Conservation (phyloP, 495 filamentous ascomycete genomes). For the Penicillium daleae region DNA sequence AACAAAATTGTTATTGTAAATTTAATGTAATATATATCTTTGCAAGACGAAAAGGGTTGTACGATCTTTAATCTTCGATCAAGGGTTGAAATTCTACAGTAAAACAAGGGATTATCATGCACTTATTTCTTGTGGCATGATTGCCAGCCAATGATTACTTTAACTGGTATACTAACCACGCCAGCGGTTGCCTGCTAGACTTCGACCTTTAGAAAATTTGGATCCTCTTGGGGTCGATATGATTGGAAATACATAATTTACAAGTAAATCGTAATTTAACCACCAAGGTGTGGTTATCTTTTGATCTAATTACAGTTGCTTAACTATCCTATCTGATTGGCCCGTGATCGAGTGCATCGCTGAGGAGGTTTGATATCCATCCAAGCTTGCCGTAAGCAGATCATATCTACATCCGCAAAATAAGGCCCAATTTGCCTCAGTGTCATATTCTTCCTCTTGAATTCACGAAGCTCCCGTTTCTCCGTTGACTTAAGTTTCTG, state of each 20-base stretch:
- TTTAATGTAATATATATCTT: constrained; percentile 4
- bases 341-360: not conserved
- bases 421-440: not conserved
- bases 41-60: not conserved
- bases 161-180: no score
- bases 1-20: not conserved
- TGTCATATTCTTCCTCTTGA: not conserved
- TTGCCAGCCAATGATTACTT: no score
- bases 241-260: no score
- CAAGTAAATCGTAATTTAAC: no score
- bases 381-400: not conserved
- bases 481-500: not conserved
- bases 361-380: not conserved
- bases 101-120: no score
- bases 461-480: not conserved
- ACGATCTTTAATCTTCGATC: not conserved
- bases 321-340: not conserved
- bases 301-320: no score
- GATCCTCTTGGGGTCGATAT: no score
- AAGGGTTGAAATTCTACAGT: no score
- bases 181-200: no score
- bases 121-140: no score
- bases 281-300: no score
- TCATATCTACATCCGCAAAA: not conserved
- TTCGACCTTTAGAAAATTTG: no score